Evolutionary conservation across 495 filamentous ascomycete genomes (phyloP), one percentile per base, ranked within the genome.

Genomic region (Geopyxis carbonaria): DNA sequence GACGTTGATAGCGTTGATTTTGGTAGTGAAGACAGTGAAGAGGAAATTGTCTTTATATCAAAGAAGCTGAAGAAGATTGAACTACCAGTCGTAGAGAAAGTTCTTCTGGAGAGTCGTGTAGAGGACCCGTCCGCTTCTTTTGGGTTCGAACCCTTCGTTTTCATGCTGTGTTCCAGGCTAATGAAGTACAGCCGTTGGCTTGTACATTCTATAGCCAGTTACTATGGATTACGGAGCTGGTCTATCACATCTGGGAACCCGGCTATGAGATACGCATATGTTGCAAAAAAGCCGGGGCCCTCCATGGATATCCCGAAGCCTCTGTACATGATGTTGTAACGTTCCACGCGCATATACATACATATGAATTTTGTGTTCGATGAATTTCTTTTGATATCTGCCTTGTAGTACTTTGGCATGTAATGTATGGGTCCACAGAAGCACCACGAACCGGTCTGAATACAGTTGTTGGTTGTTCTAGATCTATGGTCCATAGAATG

Each of bases 1-100:
- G 25, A 40, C 7, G 37, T 18, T 10, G 13, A 8, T 15, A 16
- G 8, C 11, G 22, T 40, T 11, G 37, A 13, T 15, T 13, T 6
- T 11, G 37, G 31, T 18, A 30, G 24, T 20, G 25, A 20, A 13
- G 37, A 40, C 21, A n/a, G 13, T 7, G 25, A 18, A 2, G 32
- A 36, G 9, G 87, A 95, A 59, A 84, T 95, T 47, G 83, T 94
- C 2, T 94, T 93, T 56, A 75, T 93, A 7, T 85, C 84, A 38
- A 31, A 22, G 23, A 11, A 22, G 14, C 38, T 44, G 23, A 45
- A 41, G 42, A 30, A 30, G 22, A 14, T 29, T 34, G 31, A 18
- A 2, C n/a, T n/a, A n/a, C n/a, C n/a, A n/a, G n/a, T n/a, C n/a
- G 8, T 22, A 40, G 37, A 15, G 16, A 24, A 81, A 79, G 56